These are phyloP conservation scores for Paracorniculantispora psalliotae DNA, from an alignment of 2,329 filamentous ascomycete species.

Conservation along the genomic window DNA sequence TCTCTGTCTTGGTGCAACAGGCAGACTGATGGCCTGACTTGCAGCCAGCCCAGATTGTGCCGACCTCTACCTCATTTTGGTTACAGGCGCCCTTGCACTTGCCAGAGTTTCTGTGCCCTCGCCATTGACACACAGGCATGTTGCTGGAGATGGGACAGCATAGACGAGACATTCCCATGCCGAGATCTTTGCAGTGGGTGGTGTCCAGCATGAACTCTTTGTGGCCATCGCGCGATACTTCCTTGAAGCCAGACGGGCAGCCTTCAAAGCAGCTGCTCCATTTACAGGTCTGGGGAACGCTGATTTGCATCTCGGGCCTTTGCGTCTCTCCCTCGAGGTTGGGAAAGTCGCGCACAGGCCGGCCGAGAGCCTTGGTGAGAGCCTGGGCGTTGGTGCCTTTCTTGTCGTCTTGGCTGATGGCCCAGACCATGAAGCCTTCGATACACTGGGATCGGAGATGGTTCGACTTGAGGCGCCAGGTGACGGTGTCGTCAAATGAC, in stretches of 20 bases:
- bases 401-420: not conserved
- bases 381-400: too few species aligned
- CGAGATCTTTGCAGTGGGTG: not conserved
- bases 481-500: not conserved
- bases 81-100: constrained; percentile 16
- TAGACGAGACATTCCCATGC: too few species aligned
- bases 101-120: constrained; percentile 17
- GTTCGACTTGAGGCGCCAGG: not conserved
- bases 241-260: constrained; percentile 14
- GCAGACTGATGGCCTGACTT: constrained; percentile 14
- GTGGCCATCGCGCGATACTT: constrained; percentile 11
- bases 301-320: too few species aligned
- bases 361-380: too few species aligned
- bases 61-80: constrained; percentile 15
- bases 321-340: too few species aligned
- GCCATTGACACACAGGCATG: constrained; percentile 9
- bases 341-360: too few species aligned
- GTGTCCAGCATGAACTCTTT: constrained; percentile 12
- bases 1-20: constrained; percentile 13
- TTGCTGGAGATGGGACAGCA: too few species aligned
- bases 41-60: constrained; percentile 12
- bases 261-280: constrained; percentile 14
- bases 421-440: not conserved
- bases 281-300: too few species aligned
- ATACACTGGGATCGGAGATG: too few species aligned